Conservation (phyloP, 2,329 filamentous ascomycete genomes). For the Fusarium hainanense region DNA sequence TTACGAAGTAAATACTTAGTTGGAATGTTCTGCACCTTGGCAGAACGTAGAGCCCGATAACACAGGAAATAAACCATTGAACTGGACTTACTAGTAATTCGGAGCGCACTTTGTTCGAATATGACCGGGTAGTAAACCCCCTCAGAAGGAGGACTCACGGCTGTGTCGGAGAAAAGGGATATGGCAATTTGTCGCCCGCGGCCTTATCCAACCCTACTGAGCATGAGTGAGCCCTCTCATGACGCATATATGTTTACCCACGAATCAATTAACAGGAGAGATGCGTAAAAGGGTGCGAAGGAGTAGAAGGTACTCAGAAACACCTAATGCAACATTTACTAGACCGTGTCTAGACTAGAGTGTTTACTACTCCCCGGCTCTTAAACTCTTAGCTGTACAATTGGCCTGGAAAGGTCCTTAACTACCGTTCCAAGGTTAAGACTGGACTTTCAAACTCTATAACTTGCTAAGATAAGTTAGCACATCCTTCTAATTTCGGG, state of each 20-base stretch:
- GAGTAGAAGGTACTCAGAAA: background rate
- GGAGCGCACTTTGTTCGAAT: background rate
- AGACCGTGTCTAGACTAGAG: background rate
- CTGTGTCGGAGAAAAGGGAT: background rate
- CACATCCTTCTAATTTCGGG: too few species aligned
- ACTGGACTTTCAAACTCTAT: background rate
- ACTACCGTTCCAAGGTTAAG: background rate
- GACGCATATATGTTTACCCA: background rate
- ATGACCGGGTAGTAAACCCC: background rate
- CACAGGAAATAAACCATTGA: background rate
- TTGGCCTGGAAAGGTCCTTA: background rate
- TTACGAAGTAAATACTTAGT: background rate
- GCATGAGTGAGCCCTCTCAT: background rate
- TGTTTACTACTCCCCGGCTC: background rate
- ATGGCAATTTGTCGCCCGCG: background rate
- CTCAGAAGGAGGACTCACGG: background rate
- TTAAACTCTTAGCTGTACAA: background rate
- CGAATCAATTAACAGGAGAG: background rate
- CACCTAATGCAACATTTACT: background rate
- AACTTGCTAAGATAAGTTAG: too few species aligned
- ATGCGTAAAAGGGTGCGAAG: background rate
- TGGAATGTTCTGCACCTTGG: background rate
- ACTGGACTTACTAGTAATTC: background rate
- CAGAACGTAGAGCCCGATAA: background rate
- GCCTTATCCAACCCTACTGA: background rate